These are phyloP conservation scores for Gamsiella multidivaricata DNA, from an alignment of 192 early-diverging fungal genomes.

Conservation along the genomic window DNA sequence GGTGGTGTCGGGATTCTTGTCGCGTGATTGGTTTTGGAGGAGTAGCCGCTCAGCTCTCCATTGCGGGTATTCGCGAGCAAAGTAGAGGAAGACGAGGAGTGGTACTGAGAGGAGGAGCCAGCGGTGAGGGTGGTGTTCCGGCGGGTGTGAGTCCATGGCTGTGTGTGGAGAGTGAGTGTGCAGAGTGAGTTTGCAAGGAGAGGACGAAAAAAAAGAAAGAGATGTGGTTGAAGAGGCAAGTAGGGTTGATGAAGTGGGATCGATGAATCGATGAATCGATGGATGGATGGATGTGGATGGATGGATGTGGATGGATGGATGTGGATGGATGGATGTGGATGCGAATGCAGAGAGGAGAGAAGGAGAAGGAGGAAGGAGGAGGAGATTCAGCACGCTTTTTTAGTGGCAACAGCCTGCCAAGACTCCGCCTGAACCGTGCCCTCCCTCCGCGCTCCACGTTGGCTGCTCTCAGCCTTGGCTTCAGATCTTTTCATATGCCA, in stretches of 20 bases:
- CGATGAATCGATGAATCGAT: not conserved
- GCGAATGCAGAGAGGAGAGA: not conserved
- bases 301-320: not conserved
- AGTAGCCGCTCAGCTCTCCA: constrained; percentile 20
- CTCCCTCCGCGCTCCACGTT: no score
- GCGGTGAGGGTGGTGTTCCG: not conserved
- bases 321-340: not conserved
- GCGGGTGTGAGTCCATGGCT: no score
- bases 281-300: not conserved
- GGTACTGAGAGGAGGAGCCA: not conserved
- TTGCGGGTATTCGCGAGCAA: constrained; percentile 40
- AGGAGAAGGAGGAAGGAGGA: not conserved
- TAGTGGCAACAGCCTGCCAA: no score
- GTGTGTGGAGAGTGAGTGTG: not conserved
- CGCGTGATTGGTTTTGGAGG: not conserved
- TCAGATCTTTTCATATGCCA: no score
- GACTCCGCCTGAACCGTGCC: no score
- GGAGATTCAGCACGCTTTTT: no score
- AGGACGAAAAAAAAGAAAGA: not conserved
- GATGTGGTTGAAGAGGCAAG: not conserved
- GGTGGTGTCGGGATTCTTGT: not conserved
- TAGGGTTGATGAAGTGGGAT: not conserved
- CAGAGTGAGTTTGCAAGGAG: not conserved
- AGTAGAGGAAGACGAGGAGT: constrained; percentile 27
- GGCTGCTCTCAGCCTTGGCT: no score